A percentile compares a stretch with the other conserved stretches of the same genome.
Conservation (phyloP, 2,329 filamentous ascomycete genomes). For the Cladobotryum protrusum region DNA sequence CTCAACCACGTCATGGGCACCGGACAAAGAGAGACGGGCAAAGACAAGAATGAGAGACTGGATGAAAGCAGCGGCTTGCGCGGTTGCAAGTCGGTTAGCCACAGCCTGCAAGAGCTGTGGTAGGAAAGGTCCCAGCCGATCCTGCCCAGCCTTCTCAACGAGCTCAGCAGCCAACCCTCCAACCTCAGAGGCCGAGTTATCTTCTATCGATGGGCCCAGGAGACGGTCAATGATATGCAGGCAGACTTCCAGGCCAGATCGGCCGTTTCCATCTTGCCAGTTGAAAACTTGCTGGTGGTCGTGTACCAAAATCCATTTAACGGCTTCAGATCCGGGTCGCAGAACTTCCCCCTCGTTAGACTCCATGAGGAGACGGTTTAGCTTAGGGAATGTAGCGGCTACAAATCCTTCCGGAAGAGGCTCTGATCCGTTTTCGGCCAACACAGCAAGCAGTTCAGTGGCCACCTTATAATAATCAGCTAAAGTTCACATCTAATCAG, state of each 20-base stretch:
- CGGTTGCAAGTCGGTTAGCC: constrained; percentile 74
- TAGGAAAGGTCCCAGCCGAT: constrained; percentile 83
- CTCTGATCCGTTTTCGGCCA: constrained; percentile 76
- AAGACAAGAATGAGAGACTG: constrained; percentile 95
- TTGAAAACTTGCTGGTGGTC: constrained; percentile 84
- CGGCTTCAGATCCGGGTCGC: constrained; percentile 74
- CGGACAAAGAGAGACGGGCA: constrained; percentile 77
- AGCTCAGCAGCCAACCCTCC: constrained; percentile 89
- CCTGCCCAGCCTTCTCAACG: constrained; percentile 90
- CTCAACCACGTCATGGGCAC: constrained; percentile 81
- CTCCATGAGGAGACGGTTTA: constrained; percentile 74
- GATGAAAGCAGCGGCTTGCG: constrained; percentile 82
- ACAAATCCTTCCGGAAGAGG: constrained; percentile 86
- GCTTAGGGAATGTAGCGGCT: constrained; percentile 75
- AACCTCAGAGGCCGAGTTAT: constrained; percentile 92
- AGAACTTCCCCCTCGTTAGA: constrained; percentile 84
- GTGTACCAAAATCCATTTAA: constrained; percentile 84
- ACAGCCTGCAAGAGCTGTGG: constrained; percentile 85
- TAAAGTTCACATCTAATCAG: constrained; percentile 15
- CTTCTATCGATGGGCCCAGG: constrained; percentile 75
- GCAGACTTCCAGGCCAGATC: constrained; percentile 80
- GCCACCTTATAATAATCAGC: constrained; percentile 50
- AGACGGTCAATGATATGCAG: constrained; percentile 89
- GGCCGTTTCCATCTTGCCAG: constrained; percentile 75
- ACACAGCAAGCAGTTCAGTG: constrained; percentile 72